These are phyloP conservation scores for Solanum chiquidenum DNA, from an alignment of 257 asterid species.

Conservation along the genomic window DNA sequence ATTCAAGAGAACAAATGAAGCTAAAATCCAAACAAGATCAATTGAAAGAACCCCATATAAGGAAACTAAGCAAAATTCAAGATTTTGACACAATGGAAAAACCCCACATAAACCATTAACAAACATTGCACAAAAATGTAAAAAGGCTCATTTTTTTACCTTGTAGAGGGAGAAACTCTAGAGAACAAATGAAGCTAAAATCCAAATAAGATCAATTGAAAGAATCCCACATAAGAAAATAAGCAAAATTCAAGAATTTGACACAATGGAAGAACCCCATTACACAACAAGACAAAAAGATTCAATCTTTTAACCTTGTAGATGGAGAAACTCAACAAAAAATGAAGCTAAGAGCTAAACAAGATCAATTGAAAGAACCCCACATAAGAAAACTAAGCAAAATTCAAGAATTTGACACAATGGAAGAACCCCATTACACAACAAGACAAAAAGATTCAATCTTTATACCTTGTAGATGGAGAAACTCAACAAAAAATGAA, in stretches of 20 bases:
- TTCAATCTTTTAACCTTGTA: constrained; percentile 28
- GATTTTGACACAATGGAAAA: background rate
- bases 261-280: background rate
- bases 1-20: background rate
- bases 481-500: background rate
- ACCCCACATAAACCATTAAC: background rate
- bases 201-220: constrained; percentile 23
- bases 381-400: background rate
- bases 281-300: background rate
- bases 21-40: constrained; percentile 23
- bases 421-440: background rate
- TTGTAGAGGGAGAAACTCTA: constrained; percentile 29
- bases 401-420: background rate
- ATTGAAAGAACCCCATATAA: background rate
- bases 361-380: constrained; percentile 3
- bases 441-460: background rate
- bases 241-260: background rate
- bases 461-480: constrained; percentile 44
- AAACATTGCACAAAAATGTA: background rate
- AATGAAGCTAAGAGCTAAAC: constrained; percentile 16
- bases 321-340: constrained; percentile 14
- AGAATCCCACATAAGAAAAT: background rate
- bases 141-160: constrained; percentile 15
- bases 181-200: background rate
- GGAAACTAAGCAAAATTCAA: background rate